Base-by-base conservation (phyloP, 352 stramenopile genomes). In the Globisporangium splendens region DNA sequence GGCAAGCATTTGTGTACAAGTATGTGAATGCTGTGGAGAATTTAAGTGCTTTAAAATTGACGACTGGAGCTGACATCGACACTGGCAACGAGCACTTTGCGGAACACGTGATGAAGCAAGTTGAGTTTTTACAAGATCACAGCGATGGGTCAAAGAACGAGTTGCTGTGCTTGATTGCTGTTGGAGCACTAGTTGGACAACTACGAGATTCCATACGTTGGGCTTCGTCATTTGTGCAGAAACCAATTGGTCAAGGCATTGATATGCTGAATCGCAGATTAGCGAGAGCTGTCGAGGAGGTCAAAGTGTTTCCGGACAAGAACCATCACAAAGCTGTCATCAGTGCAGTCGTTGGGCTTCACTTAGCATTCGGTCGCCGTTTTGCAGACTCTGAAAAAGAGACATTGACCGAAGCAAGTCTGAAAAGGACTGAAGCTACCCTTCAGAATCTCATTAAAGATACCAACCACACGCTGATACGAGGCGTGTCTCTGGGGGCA, bases 1-100 rank as follows among this genome's bases (percentile, higher is more conserved):
- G 72, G 75, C 63, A 57, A 61, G 59, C 61, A 3, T 79, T 85
- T 28, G 77, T 78, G 68, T 21, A 49, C 21, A 85, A 73, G 15
- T 85, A 79, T 28, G 43, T 71, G 47, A 38, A 61, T 22, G 66
- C 61, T 14, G 47, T 83, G 6, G 70, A 82, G 2, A 52, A 72
- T 42, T 49, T 83, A 15, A 70, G 68, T 2, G 44, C 68, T 17
- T 56, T 85, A 15, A 85, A 85, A 59, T 66, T 68, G 14, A 72
- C 75, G n/a, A 57, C 68, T 24, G 68, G 63, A 20, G 65, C 75
- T 13, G 74, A 72, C 41, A 61, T 70, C 28, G 75, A 80, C 22
- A 63, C 75, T 18, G 68, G 58, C 0, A 69, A 75, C 46, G 59
- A 70, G 46, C 66, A 76, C 28, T 84, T 81, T 42, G 69, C 62